Base-by-base conservation (phyloP, 202 grass and related monocot species). In the Setaria italica region DNA sequence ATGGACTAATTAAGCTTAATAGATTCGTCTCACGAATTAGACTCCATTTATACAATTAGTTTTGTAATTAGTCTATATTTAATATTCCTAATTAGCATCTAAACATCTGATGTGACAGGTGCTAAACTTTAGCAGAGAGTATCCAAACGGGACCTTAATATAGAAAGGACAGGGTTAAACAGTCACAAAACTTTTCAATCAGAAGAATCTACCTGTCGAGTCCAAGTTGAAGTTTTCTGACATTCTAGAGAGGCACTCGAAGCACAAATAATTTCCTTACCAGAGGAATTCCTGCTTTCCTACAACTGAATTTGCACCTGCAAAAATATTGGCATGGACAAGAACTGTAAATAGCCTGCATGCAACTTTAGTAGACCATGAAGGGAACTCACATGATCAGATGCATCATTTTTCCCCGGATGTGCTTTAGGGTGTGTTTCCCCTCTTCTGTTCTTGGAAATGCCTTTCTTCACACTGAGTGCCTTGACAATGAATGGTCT, bases 291-390 rank as follows among this genome's bases (percentile, higher is more conserved):
- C 14, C 0, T 56, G 25, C 49, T 86, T 78, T 49, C 48, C 66
- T 66, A 57, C 66, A 86, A 86, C 47, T 82, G 78, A 78, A 86
- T 50, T 34, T 86, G 72, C 29, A 66, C 45, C 57, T 82, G 72
- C 17, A 47, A 62, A 82, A 62, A 67, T 33, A 72, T 64, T 33
- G 20, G 13, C n/a, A 86, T 56, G 10, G 17, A 41, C 9, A 70
- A 49, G 13, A 49, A 62, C 46, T 42, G 39, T 62, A 55, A 81
- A 70, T 56, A 19, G 3, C 43, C 73, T 76, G 35, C 54, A 81
- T 34, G 43, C 13, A 75, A 57, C 1, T 41, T 47, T 13, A 73
- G 30, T 10, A 66, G 14, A 85, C 14, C 62, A 65, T 54, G 21
- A 69, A 67, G 8, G 59, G 58, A 32, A 74, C 77, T 74, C 17